Base-by-base conservation (phyloP, 768 basidiomycete species). In the Tylopilus sp. region DNA sequence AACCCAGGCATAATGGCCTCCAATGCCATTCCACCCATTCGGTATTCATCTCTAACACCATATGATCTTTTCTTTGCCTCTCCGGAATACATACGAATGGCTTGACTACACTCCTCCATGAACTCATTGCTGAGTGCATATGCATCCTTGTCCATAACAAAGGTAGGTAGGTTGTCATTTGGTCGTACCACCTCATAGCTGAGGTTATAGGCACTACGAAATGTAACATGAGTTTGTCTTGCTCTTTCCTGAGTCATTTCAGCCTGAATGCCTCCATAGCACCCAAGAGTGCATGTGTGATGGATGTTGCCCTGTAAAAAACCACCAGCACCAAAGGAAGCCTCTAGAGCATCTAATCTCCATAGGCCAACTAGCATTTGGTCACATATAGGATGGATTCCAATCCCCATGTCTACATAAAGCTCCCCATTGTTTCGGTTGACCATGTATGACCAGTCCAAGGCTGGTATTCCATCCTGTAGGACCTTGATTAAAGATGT, bases 41-140 rank as follows among this genome's bases (percentile, higher is more conserved):
- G 12, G 6, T 57, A 56, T 4, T 57, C 47, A 11, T 51, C 57
- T 0, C 33, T 6, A 0, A 57, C 50, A 1, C 57, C 50, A 57
- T 57, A 57, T 0, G 50, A 47, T 0, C 33, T 3, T 1, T 45
- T 4, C 26, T 57, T 56, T 13, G 47, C 53, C 17, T 45, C 35
- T 0, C 51, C 44, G 0, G 23, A 8, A 39, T 51, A 51, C 23
- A 50, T 39, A 15, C 17, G 1, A 1, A 50, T 50, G 8, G 50
- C 35, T 2, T n/a, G 43, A 1, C 17, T 30, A 23, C 43, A 50
- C 4, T 50, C 50, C 3, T 39, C 3, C 42, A 44, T 44, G 36
- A 50, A 50, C 1, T 17, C 15, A 18, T 25, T 22, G 23, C 5
- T 43, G 21, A 11, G 30, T 0, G 49, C 36, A 50, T 50, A 50